Evolutionary conservation across 129 eudicot species (phyloP), one percentile per base, ranked within the genome.

Genomic region (Artemisia annua): DNA sequence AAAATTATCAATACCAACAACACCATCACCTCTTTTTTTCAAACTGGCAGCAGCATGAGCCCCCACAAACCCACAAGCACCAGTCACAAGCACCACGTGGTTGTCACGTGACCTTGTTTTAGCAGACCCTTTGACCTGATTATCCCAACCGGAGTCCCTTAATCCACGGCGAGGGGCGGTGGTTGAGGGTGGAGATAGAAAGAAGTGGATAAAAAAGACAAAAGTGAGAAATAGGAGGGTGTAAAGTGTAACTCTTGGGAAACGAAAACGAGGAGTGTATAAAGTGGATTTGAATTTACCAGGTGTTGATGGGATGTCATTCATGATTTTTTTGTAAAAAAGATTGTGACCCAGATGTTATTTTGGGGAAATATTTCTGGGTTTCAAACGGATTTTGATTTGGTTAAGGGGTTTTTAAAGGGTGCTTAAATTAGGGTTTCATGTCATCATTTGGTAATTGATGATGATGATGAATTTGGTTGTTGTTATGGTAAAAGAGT

Each of bases 41-140:
- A 87, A 80, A 7, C 85, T 83, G 12, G 75, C 19, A 3, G 93
- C 67, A 14, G 85, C 93, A 52, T 85, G 93, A 56, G 79, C 70
- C 11, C 92, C 92, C 54, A 87, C 92, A 58, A 87, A 87, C 4
- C 92, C 92, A 14, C 77, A 87, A 30, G 93, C 93, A 32, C 93
- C 93, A 35, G 91, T 88, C 69, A 88, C 89, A 7, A 86, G 89
- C 3, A 88, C 91, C 0, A 80, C 59, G 52, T 71, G 77, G 24
- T 79, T 84, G 51, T 73, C 19, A n/a, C 65, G 63, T 17, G 95
- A 77, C 0, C 79, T 79, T 7, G 77, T 67, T 20, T 75, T 77
- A 16, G 90, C 92, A 10, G 96, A 89, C 6, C 77, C 70, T 6
- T 86, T 83, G 22, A 83, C 87, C 5, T 73, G 83, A 39, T 66